Evolutionary conservation across 441 rosid species (phyloP), one percentile per base, ranked within the genome.

Genomic region (Flueggea neowawraea): DNA sequence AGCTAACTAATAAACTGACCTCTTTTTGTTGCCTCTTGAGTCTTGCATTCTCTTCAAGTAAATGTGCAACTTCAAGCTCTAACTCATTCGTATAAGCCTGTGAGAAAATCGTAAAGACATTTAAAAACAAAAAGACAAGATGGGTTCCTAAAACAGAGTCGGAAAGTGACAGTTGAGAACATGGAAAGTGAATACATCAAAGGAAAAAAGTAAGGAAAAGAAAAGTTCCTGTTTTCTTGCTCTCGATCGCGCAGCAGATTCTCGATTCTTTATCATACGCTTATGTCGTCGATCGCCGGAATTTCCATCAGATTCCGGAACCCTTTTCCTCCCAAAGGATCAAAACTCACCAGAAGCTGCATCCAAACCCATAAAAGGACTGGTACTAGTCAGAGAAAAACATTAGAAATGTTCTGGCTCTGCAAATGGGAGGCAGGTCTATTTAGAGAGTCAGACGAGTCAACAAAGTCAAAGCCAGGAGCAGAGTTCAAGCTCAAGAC

Each of bases 231-330:
- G 84, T 77, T 83, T 88, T 70, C 92, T 84, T 48, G 90, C 91
- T 60, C 94, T 77, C 15, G 94, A 88, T 54, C 92, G 83, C 54
- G 96, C 88, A 0, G 94, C 97, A 22, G 97, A 88, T 62, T 84
- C 96, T 52, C 97, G 71, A 79, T 88, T 91, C 81, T 81, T 91
- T 73, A 85, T 84, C 94, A 80, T 84, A 12, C 87, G 76, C 51
- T 82, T 77, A 17, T 72, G 69, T n/a, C 84, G 71, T 53, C 75
- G 76, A 53, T 75, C 80, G 13, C 64, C 56, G 39, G 72, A 61
- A 28, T 55, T 43, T 11, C 16, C 54, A 16, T 66, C 69, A 32
- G 69, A 70, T 58, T 77, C 78, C 50, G 64, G 70, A 62, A 54
- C 56, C 73, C 75, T 67, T 68, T 66, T 76, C 48, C 57, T 57